A percentile compares a stretch with the other conserved stretches of the same genome.
Conservation (phyloP, 2,329 filamentous ascomycete species). For the Colletotrichum plurivorum region DNA sequence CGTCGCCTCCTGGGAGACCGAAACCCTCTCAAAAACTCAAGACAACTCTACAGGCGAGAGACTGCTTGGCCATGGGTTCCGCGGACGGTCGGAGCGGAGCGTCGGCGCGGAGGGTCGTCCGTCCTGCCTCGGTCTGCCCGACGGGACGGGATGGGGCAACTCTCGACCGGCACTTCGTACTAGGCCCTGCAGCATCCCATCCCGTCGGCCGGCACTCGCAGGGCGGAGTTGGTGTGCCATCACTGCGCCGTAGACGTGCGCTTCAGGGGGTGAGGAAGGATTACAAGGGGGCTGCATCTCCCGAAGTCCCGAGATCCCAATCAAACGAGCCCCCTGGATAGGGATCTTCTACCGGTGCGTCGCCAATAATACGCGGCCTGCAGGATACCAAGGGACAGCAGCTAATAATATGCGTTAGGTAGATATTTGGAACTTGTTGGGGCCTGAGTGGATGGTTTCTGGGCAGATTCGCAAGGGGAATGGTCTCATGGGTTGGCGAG, state of each 20-base stretch:
- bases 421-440: conserved; percentile 1
- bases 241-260: conserved; percentile 6
- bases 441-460: conserved; percentile 21
- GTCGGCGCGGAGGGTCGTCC: neutral
- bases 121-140: conserved; percentile 21
- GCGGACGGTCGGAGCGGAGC: conserved; percentile 8
- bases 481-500: conserved; percentile 10
- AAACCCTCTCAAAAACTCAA: too few species aligned
- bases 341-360: too few species aligned
- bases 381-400: too few species aligned
- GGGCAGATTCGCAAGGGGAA: conserved; percentile 9
- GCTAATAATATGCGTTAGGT: too few species aligned
- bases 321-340: too few species aligned
- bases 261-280: neutral
- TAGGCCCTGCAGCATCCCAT: neutral
- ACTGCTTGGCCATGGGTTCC: neutral
- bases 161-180: conserved; percentile 9
- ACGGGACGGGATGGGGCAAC: conserved; percentile 33
- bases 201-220: conserved; percentile 3
- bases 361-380: too few species aligned
- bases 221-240: neutral
- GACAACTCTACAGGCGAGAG: neutral
- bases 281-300: too few species aligned
- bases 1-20: too few species aligned
- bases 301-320: too few species aligned